Conservation (phyloP, 2,329 filamentous ascomycete genomes). For the Mycosphaerella sp. region DNA sequence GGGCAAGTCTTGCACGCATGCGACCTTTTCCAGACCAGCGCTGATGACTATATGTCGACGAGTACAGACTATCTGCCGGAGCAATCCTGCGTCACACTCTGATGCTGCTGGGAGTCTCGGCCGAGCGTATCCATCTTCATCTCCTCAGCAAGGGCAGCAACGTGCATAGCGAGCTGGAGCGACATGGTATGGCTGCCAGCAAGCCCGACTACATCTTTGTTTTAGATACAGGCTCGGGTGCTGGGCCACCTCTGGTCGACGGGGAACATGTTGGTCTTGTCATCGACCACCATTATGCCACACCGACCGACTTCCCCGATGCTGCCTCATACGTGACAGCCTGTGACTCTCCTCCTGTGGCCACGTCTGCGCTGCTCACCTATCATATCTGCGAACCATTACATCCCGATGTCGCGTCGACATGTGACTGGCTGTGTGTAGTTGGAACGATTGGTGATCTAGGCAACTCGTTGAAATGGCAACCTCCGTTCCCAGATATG, state of each 20-base stretch:
- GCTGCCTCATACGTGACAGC: slow-evolving; percentile 53
- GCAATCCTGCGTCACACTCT: slow-evolving; percentile 57
- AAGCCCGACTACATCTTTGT: slow-evolving; percentile 55
- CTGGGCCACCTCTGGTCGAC: slow-evolving; percentile 49
- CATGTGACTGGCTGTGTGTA: slow-evolving; percentile 56
- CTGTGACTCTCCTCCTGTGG: slow-evolving; percentile 58
- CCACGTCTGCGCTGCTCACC: slow-evolving; percentile 57
- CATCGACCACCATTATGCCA: slow-evolving; percentile 58
- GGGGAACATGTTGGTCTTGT: slow-evolving; percentile 48
- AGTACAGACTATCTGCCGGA: slow-evolving; percentile 51
- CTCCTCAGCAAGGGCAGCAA: slow-evolving; percentile 54
- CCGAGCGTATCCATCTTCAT: slow-evolving; percentile 51
- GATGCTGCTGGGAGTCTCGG: slow-evolving; percentile 50
- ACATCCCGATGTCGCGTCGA: slow-evolving; percentile 44
- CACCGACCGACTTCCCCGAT: slow-evolving; percentile 53
- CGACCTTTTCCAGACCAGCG: not conserved
- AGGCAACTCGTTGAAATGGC: slow-evolving; percentile 59
- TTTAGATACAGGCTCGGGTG: slow-evolving; percentile 58
- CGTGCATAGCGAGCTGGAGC: slow-evolving; percentile 51
- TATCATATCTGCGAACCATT: slow-evolving; percentile 57
- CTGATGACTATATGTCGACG: not conserved
- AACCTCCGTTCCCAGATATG: slow-evolving; percentile 62
- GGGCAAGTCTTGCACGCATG: slow-evolving; percentile 25
- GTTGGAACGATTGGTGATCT: slow-evolving; percentile 60
- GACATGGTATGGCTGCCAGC: slow-evolving; percentile 45